phyloP scores from a whole-genome alignment of 306 rosid genomes.

The Biancaea sappan region DNA sequence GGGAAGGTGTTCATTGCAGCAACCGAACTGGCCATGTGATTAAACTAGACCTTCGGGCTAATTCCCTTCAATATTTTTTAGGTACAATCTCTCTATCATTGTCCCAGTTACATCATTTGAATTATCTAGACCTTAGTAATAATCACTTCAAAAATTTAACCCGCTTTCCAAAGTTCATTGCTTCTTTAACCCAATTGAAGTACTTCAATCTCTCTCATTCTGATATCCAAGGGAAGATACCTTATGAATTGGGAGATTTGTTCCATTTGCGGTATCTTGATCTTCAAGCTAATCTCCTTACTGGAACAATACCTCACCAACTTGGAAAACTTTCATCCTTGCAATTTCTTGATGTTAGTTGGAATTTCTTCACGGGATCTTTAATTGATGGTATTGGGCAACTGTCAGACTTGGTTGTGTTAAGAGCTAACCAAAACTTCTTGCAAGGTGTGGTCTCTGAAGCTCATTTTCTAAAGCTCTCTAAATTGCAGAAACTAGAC shows the following conservation, averaged over 20 bases:
- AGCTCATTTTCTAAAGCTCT: not conserved
- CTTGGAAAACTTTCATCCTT: too few relatives aligned
- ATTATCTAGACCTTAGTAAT: not conserved
- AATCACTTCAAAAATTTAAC: not conserved
- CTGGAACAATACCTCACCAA: too few relatives aligned
- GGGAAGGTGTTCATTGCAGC: constrained; percentile 6
- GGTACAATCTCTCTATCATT: not conserved
- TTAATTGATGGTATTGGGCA: not conserved
- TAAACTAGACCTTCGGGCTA: not conserved
- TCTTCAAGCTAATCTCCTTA: too few relatives aligned
- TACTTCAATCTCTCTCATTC: not conserved
- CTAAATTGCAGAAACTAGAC: fast-evolving
- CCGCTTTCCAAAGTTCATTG: not conserved
- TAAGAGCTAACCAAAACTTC: not conserved
- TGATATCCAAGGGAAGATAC: not conserved
- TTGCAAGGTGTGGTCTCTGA: not conserved
- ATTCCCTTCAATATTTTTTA: not conserved
- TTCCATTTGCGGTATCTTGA: too few relatives aligned
- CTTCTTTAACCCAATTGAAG: not conserved
- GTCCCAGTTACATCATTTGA: constrained; percentile 9
- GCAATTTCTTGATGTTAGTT: not conserved
- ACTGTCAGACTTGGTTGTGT: not conserved
- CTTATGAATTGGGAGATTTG: not conserved
- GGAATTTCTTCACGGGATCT: not conserved
- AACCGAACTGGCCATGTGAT: constrained; percentile 6